Evolutionary conservation across 2,329 filamentous ascomycete species (phyloP).

Genomic region (Cladophialophora bantiana): DNA sequence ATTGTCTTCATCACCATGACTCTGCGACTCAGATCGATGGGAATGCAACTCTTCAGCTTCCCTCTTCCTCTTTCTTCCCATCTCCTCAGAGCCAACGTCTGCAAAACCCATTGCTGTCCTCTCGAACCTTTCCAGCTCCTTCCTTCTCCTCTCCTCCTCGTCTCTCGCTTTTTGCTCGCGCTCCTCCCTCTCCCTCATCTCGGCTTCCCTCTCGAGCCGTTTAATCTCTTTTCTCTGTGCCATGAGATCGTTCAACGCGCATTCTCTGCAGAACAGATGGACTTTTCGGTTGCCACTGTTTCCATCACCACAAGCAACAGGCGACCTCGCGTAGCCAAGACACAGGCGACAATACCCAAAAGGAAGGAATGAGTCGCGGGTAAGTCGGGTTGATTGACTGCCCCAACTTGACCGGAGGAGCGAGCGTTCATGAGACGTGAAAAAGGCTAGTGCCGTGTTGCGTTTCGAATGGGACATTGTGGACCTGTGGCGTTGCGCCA

Average conservation of each 20-base stretch:
- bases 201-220: constrained; percentile 72
- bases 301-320: constrained; percentile 84
- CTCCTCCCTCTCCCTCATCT: constrained; percentile 67
- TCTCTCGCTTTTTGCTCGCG: constrained; percentile 66
- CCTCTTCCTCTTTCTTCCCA: constrained; percentile 69
- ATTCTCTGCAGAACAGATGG: constrained; percentile 95
- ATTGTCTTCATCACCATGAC: constrained; percentile 55
- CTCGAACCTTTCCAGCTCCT: constrained; percentile 64
- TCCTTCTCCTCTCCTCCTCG: constrained; percentile 72
- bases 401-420: constrained; percentile 84
- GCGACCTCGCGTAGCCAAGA: constrained; percentile 78
- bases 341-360: constrained; percentile 91
- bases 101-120: constrained; percentile 39
- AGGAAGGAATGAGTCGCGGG: constrained; percentile 87
- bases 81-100: constrained; percentile 49
- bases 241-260: constrained; percentile 87
- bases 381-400: constrained; percentile 80
- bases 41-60: constrained; percentile 77
- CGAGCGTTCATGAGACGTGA: constrained; percentile 88
- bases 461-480: constrained; percentile 68
- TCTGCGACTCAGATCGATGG: constrained; percentile 57
- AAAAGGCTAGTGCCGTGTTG: constrained; percentile 90
- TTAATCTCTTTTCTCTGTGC: constrained; percentile 92
- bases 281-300: constrained; percentile 68
- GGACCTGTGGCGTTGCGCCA: not conserved